Evolutionary conservation across 108 stramenopile genomes (phyloP).

Genomic region (Pseudonitzschia multiseries): DNA sequence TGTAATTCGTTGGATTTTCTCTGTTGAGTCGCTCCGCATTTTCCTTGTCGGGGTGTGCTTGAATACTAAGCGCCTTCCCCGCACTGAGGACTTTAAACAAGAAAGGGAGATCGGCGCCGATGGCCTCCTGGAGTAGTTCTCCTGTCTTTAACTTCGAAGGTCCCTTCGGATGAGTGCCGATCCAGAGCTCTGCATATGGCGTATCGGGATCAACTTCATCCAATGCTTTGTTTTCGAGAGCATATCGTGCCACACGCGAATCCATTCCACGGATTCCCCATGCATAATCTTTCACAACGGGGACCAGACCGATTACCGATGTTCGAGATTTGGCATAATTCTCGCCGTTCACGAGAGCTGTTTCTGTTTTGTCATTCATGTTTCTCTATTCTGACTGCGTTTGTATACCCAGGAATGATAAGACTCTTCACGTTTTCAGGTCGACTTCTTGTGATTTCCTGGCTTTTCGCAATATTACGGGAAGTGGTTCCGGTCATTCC

Average conservation of each 20-base stretch:
- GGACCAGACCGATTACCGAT: slow-evolving; percentile 44
- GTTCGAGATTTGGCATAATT: slow-evolving; percentile 3
- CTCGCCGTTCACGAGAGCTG: not conserved
- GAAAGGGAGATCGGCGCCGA: slow-evolving; percentile 76
- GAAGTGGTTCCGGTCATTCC: too few relatives aligned
- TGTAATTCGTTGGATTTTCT: slow-evolving; percentile 84
- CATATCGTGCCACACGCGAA: slow-evolving; percentile 73
- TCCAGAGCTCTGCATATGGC: slow-evolving; percentile 90
- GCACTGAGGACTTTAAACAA: slow-evolving; percentile 87
- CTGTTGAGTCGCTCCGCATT: slow-evolving; percentile 81
- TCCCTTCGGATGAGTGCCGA: slow-evolving; percentile 86
- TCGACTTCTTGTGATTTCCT: too few relatives aligned
- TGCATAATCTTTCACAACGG: slow-evolving; percentile 72
- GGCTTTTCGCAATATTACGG: too few relatives aligned
- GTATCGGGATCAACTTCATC: slow-evolving; percentile 74
- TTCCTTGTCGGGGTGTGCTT: slow-evolving; percentile 89
- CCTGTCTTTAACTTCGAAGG: slow-evolving; percentile 55
- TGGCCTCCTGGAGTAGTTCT: slow-evolving; percentile 41
- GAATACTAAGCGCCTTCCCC: slow-evolving; percentile 84
- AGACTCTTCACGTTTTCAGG: too few relatives aligned
- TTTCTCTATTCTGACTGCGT: not conserved
- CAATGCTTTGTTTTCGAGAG: slow-evolving; percentile 62
- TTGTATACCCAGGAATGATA: too few relatives aligned
- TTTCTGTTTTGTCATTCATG: not conserved
- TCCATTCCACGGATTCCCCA: slow-evolving; percentile 84